A percentile compares a stretch with the other conserved stretches of the same genome.
Evolutionary conservation across 2,329 filamentous ascomycete genomes (phyloP).

Genomic region (Beauveria sp.): DNA sequence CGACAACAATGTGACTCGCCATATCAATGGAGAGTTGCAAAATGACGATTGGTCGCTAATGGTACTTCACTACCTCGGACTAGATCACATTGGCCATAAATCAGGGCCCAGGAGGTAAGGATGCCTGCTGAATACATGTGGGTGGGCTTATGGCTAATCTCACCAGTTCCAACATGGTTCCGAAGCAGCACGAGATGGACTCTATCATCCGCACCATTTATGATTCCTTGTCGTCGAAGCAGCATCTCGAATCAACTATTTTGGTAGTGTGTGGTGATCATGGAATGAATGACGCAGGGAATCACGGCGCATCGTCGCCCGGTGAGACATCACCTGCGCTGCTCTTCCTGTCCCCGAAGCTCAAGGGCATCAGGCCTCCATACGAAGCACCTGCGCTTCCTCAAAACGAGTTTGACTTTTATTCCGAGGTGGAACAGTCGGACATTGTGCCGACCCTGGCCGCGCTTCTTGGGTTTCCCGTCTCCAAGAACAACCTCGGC

Average conservation of each 20-base stretch:
- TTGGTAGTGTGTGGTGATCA: slow-evolving; percentile 89
- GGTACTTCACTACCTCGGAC: slow-evolving; percentile 89
- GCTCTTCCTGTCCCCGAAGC: slow-evolving; percentile 81
- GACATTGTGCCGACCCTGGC: slow-evolving; percentile 88
- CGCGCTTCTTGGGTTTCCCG: slow-evolving; percentile 76
- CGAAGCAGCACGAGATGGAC: slow-evolving; percentile 94
- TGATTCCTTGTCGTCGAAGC: slow-evolving; percentile 59
- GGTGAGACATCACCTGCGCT: slow-evolving; percentile 92
- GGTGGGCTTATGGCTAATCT: slow-evolving; percentile 2
- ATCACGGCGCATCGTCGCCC: slow-evolving; percentile 87
- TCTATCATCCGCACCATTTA: slow-evolving; percentile 70
- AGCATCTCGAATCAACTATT: slow-evolving; percentile 69
- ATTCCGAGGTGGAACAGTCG: slow-evolving; percentile 80
- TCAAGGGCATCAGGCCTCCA: slow-evolving; percentile 47
- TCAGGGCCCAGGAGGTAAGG: slow-evolving; percentile 71
- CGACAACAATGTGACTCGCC: slow-evolving; percentile 92
- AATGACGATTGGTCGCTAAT: slow-evolving; percentile 84
- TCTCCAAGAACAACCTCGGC: slow-evolving; percentile 84
- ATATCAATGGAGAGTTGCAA: slow-evolving; percentile 68
- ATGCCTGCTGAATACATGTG: not conserved
- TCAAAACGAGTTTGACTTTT: slow-evolving; percentile 71
- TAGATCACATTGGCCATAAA: slow-evolving; percentile 98
- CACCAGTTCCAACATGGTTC: slow-evolving; percentile 74
- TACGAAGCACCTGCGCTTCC: slow-evolving; percentile 48
- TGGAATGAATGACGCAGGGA: slow-evolving; percentile 98